Percentiles rank a stretch among this genome's conserved stretches.
phyloP scores from a whole-genome alignment of 2,329 filamentous ascomycete species.

The Sporothrix inflata region DNA sequence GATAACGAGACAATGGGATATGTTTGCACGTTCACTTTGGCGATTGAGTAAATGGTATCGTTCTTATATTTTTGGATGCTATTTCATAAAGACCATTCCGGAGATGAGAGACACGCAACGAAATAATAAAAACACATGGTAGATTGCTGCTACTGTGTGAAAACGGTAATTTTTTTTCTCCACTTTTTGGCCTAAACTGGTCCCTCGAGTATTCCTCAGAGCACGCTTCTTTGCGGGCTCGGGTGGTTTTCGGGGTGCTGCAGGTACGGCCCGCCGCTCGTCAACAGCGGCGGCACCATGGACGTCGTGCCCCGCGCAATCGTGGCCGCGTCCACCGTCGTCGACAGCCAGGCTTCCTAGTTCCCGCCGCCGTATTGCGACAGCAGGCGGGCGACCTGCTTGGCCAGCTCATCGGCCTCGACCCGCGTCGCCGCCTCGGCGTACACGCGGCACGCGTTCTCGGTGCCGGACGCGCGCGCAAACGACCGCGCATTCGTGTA shows the following conservation, averaged over 20 bases:
- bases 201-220: not conserved
- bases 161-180: too few species aligned
- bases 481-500: slow-evolving; percentile 90
- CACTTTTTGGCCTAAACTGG: not conserved
- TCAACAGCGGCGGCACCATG: slow-evolving; percentile 21
- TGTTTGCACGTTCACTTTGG: too few species aligned
- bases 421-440: slow-evolving; percentile 88
- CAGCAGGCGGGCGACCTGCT: slow-evolving; percentile 77
- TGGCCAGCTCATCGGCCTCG: slow-evolving; percentile 88
- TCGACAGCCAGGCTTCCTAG: slow-evolving; percentile 24
- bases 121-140: too few species aligned
- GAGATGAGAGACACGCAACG: too few species aligned
- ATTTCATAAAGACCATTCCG: too few species aligned
- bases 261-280: slow-evolving; percentile 26
- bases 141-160: not conserved
- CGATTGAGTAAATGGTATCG: too few species aligned
- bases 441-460: slow-evolving; percentile 95
- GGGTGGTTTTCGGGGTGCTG: slow-evolving; percentile 17
- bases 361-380: slow-evolving; percentile 55
- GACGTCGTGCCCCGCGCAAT: not conserved
- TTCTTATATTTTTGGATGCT: too few species aligned
- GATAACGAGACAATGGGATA: too few species aligned
- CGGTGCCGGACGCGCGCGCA: slow-evolving; percentile 89
- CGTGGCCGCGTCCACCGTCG: not conserved
- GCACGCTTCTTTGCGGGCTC: not conserved